Evolutionary conservation across 331 rosid genomes (phyloP), one percentile per base, ranked within the genome.

Genomic region (Dryas integrifolia): DNA sequence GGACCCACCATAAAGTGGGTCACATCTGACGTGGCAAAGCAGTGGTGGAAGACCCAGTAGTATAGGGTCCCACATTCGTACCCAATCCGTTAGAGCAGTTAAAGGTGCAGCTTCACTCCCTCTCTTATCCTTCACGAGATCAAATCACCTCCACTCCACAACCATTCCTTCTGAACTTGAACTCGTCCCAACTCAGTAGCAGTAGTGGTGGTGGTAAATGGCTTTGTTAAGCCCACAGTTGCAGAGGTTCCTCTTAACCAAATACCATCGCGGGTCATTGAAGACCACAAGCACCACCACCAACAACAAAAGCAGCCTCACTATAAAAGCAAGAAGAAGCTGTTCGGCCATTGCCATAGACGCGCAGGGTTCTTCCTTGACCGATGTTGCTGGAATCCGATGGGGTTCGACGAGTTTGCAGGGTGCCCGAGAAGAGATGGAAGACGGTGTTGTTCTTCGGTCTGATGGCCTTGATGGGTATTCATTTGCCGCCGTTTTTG

Each of bases 391-490:
- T 0, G 89, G 93, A 7, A 72, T 87, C 24, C 77, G 93, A 77
- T 95, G 99, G 99, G 99, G 93, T 1, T 92, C 91, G 6, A 70
- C 89, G 5, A 81, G 88, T 70, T 72, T 88, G 85, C 99, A 95
- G 81, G 99, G 99, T 51, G 77, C 79, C 21, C 82, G 99, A 3
- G 96, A 88, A 55, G 98, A 95, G 82, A 95, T 95, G 99, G 99
- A 95, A 68, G 99, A 95, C 68, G 96, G 56, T 43, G 81, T 86
- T 48, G 45, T 90, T 74, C 79, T 95, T 16, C 80, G 92, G 35
- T 82, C 96, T 0, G 87, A 82, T 78, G 87, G 83, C 56, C 86
- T 90, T 57, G 75, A 81, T 0, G 91, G 91, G 47, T 95, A 83
- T 81, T 86, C 89, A 41, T 95, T 95, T 38, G 99, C 99, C 1